Percentiles rank a stretch among this genome's conserved stretches.
Evolutionary conservation across 306 rosid genomes (phyloP).

Genomic region (Ammopiptanthus mongolicus): DNA sequence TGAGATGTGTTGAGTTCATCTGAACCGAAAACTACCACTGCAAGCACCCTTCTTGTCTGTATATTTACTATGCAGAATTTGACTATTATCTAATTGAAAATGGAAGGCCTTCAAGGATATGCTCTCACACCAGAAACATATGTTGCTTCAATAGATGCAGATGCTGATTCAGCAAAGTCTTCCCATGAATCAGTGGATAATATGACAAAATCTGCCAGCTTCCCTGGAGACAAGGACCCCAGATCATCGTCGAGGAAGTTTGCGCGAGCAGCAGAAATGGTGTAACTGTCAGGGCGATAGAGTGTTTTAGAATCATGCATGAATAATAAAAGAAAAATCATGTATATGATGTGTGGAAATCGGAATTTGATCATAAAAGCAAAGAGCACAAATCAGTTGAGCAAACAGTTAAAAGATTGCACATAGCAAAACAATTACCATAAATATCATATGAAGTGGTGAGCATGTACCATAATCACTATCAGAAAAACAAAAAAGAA

Average conservation of each 20-base stretch:
- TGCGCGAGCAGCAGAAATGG: conserved; percentile 77
- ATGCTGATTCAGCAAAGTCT: conserved; percentile 45
- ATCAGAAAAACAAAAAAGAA: neutral
- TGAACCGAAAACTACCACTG: neutral
- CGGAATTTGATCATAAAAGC: neutral
- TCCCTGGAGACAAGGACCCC: conserved; percentile 70
- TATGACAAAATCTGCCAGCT: conserved; percentile 80
- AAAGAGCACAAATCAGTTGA: neutral
- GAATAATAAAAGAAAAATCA: neutral
- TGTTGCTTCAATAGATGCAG: conserved; percentile 66
- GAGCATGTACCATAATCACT: neutral
- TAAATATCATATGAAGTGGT: neutral
- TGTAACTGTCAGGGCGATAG: conserved; percentile 46
- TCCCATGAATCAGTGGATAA: conserved; percentile 64
- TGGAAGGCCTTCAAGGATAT: conserved; percentile 54
- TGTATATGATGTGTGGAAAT: neutral
- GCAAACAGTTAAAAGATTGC: neutral
- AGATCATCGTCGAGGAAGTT: conserved; percentile 68
- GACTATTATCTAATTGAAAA: neutral
- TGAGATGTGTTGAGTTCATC: neutral
- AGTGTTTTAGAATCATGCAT: conserved; percentile 5
- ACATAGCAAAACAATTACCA: neutral
- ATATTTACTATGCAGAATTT: neutral
- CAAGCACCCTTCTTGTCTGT: neutral
- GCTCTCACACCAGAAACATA: conserved; percentile 66